Percentiles rank a stretch among this genome's conserved stretches.
phyloP scores from a whole-genome alignment of 2,329 filamentous ascomycete species.

The Dryadomyces sulphureus region DNA sequence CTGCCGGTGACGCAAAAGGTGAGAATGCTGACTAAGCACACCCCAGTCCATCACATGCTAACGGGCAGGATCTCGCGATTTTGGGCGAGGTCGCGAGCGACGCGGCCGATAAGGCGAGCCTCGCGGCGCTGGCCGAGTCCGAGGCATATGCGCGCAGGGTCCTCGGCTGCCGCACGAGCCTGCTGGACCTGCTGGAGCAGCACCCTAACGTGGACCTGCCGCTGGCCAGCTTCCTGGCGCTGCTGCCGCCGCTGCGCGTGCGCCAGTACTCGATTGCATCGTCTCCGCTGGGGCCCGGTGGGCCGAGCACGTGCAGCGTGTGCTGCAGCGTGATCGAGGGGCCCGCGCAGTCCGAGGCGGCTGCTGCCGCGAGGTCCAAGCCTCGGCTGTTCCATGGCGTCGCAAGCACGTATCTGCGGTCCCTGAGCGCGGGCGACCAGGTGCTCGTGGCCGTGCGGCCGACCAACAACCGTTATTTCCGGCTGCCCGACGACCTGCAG shows the following conservation, averaged over 20 bases:
- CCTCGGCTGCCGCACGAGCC: slow-evolving; percentile 7
- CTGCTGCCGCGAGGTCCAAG: background rate
- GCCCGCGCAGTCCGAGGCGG: slow-evolving; percentile 29
- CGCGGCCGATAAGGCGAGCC: background rate
- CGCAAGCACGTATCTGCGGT: slow-evolving; percentile 42
- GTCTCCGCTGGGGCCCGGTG: slow-evolving; percentile 44
- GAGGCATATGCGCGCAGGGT: background rate
- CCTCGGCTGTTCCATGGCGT: slow-evolving; percentile 33
- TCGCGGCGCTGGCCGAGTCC: background rate
- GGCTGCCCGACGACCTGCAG: slow-evolving; percentile 29
- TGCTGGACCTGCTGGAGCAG: slow-evolving; percentile 47
- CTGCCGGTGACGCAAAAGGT: slow-evolving; percentile 55
- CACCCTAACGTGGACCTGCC: slow-evolving; percentile 37
- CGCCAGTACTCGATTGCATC: slow-evolving; percentile 51
- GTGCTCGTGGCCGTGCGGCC: slow-evolving; percentile 34
- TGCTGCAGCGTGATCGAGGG: slow-evolving; percentile 53
- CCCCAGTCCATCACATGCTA: background rate
- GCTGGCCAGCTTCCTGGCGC: slow-evolving; percentile 43
- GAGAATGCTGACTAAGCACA: slow-evolving; percentile 9
- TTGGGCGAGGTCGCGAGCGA: slow-evolving; percentile 30
- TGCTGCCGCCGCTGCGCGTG: slow-evolving; percentile 46
- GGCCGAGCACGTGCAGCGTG: slow-evolving; percentile 32
- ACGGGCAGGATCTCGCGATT: slow-evolving; percentile 21
- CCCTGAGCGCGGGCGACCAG: slow-evolving; percentile 32
- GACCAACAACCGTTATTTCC: slow-evolving; percentile 26